Evolutionary conservation across 1,139 yeast species (phyloP).

Genomic region (Kurtzmaniella quercitrusa): DNA sequence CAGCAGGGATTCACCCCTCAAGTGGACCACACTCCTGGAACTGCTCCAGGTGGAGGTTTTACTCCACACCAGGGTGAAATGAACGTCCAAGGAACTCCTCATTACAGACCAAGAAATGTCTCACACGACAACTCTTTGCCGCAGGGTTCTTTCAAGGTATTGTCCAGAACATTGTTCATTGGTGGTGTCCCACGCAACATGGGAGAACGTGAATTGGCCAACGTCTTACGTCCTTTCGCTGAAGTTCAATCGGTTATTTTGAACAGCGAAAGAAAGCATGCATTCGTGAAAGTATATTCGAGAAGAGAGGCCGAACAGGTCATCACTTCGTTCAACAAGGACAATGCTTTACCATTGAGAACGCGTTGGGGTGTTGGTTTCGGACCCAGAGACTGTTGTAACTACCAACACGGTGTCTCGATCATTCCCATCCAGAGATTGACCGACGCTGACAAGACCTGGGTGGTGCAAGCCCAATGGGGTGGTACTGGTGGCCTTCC

Average conservation of each 20-base stretch:
- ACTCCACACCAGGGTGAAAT: slow-evolving; percentile 32
- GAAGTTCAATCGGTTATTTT: slow-evolving; percentile 88
- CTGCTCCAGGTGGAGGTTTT: slow-evolving; percentile 4
- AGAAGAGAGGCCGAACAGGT: slow-evolving; percentile 89
- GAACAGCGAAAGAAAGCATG: slow-evolving; percentile 88
- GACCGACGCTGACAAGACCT: slow-evolving; percentile 88
- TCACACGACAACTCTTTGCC: slow-evolving; percentile 70
- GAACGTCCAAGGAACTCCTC: slow-evolving; percentile 66
- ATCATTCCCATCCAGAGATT: slow-evolving; percentile 80
- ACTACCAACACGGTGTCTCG: slow-evolving; percentile 86
- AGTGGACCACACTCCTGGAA: not conserved
- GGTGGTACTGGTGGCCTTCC: slow-evolving; percentile 96
- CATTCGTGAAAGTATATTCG: slow-evolving; percentile 94
- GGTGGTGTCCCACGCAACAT: slow-evolving; percentile 89
- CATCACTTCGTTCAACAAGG: slow-evolving; percentile 49
- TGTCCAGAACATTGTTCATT: slow-evolving; percentile 84
- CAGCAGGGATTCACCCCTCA: slow-evolving; percentile 5
- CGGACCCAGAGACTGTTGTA: slow-evolving; percentile 98
- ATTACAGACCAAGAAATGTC: slow-evolving; percentile 68
- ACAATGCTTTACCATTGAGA: slow-evolving; percentile 54
- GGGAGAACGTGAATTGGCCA: slow-evolving; percentile 68
- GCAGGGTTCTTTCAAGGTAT: slow-evolving; percentile 75
- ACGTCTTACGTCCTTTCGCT: slow-evolving; percentile 79
- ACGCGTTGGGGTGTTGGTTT: slow-evolving; percentile 99
- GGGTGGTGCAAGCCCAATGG: slow-evolving; percentile 92